Percentiles rank a stretch among this genome's conserved stretches.
Evolutionary conservation across 75 land plant species (phyloP).

Genomic region (Selaginella tamariscina): DNA sequence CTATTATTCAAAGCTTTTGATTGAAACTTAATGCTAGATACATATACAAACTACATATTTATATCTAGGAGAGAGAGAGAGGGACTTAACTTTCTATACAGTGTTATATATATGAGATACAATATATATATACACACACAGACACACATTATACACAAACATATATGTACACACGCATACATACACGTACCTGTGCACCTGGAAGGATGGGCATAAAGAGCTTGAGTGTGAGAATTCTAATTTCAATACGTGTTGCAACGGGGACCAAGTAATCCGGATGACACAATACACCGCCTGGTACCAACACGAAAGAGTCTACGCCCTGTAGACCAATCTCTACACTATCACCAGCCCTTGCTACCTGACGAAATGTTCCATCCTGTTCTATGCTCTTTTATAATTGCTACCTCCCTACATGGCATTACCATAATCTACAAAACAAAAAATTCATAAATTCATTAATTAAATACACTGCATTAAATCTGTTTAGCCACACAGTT

Average conservation of each 20-base stretch:
- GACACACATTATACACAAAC: too few relatives aligned
- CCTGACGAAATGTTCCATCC: slow-evolving; percentile 33
- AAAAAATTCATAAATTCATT: neutral
- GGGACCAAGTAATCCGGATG: slow-evolving; percentile 84
- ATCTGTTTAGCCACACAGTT: too few relatives aligned
- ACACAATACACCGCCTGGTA: slow-evolving; percentile 75
- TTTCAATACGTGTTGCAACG: slow-evolving; percentile 48
- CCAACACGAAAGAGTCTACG: slow-evolving; percentile 39
- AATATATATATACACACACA: too few relatives aligned
- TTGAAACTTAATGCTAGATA: too few relatives aligned
- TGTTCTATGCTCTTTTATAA: slow-evolving; percentile 57
- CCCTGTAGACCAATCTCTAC: slow-evolving; percentile 61
- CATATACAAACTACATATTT: too few relatives aligned
- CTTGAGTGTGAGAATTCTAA: slow-evolving; percentile 62
- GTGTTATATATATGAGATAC: too few relatives aligned
- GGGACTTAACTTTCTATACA: too few relatives aligned
- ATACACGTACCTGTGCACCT: slow-evolving; percentile 61
- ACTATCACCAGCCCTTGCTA: slow-evolving; percentile 84
- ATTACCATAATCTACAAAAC: slow-evolving; percentile 64
- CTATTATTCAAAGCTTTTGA: too few relatives aligned
- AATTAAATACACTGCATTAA: too few relatives aligned
- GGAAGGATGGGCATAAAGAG: slow-evolving; percentile 47
- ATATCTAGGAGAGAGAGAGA: too few relatives aligned
- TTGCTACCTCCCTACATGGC: slow-evolving; percentile 61
- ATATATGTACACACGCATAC: too few relatives aligned